phyloP scores from a whole-genome alignment of 257 asterid species.

The Solanum chmielewskii region DNA sequence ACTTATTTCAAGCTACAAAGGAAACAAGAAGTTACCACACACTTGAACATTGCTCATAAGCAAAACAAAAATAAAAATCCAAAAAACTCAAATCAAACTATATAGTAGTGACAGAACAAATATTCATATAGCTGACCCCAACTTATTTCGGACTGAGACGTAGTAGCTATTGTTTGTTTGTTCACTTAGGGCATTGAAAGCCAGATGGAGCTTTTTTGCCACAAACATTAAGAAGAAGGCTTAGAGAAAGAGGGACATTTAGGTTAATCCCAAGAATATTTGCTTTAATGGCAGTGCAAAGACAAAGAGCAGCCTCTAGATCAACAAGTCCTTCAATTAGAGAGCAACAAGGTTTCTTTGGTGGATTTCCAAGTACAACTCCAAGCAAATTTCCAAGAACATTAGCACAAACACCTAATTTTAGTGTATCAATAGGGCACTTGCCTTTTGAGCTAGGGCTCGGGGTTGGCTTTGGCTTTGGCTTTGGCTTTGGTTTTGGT shows the following conservation, averaged over 20 bases:
- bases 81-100: not conserved
- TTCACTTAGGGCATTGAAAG: slow-evolving; percentile 29
- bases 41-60: not conserved
- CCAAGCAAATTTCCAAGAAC: slow-evolving; percentile 28
- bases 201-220: slow-evolving; percentile 37
- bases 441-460: slow-evolving; percentile 10
- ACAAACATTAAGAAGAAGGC: slow-evolving; percentile 38
- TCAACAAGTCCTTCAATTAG: slow-evolving; percentile 40
- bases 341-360: slow-evolving; percentile 36
- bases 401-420: slow-evolving; percentile 47
- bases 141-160: not conserved
- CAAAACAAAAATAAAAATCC: not conserved
- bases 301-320: slow-evolving; percentile 47
- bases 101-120: not conserved
- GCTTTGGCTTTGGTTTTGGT: slow-evolving; percentile 17
- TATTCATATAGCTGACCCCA: not conserved
- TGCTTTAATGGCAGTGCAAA: slow-evolving; percentile 59
- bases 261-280: slow-evolving; percentile 50
- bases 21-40: not conserved
- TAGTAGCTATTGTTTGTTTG: not conserved
- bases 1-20: not conserved
- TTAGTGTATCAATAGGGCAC: slow-evolving; percentile 55
- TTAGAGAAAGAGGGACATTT: slow-evolving; percentile 39
- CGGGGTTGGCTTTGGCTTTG: slow-evolving; percentile 18
- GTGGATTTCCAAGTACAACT: slow-evolving; percentile 27